Conservation (phyloP, 768 basidiomycete genomes). For the Mrakia blollopis region DNA sequence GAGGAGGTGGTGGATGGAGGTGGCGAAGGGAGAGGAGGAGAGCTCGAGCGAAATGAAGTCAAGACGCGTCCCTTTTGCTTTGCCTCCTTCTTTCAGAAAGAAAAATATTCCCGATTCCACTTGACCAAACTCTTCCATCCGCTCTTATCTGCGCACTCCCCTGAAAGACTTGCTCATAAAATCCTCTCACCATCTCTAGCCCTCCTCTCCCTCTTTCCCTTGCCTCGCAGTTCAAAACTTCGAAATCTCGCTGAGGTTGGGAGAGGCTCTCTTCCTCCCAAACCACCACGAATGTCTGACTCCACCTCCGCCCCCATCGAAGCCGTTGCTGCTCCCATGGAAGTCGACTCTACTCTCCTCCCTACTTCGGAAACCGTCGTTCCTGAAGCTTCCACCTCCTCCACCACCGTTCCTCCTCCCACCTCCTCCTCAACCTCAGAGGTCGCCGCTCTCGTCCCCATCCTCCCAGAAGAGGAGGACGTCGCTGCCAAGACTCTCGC, state of each 20-base stretch:
- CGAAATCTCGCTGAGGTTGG: not conserved
- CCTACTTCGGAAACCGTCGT: not conserved
- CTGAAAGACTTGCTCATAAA: too few relatives aligned
- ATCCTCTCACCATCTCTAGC: too few relatives aligned
- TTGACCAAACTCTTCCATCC: too few relatives aligned
- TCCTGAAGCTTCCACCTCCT: not conserved
- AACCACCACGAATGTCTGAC: constrained; percentile 6
- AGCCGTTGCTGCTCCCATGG: constrained; percentile 11
- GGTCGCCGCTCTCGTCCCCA: not conserved
- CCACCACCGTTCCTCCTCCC: constrained; percentile 1
- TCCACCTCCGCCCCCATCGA: constrained; percentile 4
- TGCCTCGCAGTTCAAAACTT: not conserved
- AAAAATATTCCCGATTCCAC: not conserved
- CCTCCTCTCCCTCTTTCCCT: not conserved
- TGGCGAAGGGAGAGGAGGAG: not conserved
- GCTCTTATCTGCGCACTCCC: too few relatives aligned
- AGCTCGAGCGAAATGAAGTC: not conserved
- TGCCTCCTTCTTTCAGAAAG: not conserved
- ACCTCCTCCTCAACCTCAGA: too few relatives aligned
- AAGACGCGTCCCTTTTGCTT: not conserved
- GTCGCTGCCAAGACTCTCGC: constrained; percentile 23
- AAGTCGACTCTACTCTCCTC: constrained; percentile 4
- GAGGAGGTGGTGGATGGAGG: not conserved
- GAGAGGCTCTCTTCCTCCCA: not conserved
- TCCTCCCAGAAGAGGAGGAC: constrained; percentile 23